Evolutionary conservation across 2,329 filamentous ascomycete species (phyloP), one percentile per base, ranked within the genome.

Genomic region (Microdochium bolleyi): DNA sequence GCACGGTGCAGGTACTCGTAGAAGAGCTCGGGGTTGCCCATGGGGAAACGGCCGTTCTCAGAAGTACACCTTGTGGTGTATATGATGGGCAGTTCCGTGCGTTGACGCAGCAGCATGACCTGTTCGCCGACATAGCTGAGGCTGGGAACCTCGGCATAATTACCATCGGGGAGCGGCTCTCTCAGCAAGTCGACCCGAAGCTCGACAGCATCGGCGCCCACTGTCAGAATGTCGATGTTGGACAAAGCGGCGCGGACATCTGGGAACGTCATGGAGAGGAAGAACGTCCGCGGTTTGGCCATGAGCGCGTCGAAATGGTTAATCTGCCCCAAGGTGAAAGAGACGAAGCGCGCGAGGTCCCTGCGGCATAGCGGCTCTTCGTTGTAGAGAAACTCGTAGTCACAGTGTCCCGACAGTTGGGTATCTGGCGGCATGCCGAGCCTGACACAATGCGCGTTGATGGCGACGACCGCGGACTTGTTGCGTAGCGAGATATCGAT

Each of bases 301-400:
- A 86, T 85, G 38, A 95, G 73, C 53, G 88, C 85, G 60, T 87
- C 84, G 64, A 95, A 88, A 53, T 87, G 86, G 62, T 82, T 85
- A 57, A 87, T 85, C 70, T 94, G 89, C 10, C 89, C 89, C 24
- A 94, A 73, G 5, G 87, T 84, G 63, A 94, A 85, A 5, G 88
- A 88, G 24, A 91, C 79, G 64, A 92, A 94, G 37, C 89, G 82
- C 10, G 88, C 83, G 48, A 94, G 73, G 63, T 94, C 88, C 53
- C 88, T 79, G 25, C 89, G 82, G 56, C 86, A 84, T 65, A 88
- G 89, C 1, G 85, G 80, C 9, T 78, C 76, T 56, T 84, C 80
- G 3, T 87, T 88, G 71, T 94, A 95, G 21, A 95, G 76, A 60
- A 92, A 94, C 66, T 95, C 89, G 70, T 92, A 94, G 70, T 94